Evolutionary conservation across 305 asterid species (phyloP).

Genomic region (Fraxinus dipetala): DNA sequence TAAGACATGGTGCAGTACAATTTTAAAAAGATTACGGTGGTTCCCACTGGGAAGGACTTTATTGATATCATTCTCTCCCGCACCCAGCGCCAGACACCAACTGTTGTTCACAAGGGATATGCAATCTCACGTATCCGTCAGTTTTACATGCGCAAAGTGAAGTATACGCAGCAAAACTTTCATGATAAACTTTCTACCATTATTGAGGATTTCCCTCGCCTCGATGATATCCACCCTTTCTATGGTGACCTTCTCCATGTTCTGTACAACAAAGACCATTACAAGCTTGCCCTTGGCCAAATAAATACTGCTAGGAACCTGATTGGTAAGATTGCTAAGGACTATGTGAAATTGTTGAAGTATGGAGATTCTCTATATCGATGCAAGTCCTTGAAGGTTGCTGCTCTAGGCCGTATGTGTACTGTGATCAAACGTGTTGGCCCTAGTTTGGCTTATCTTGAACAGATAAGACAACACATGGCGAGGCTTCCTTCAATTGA

Average conservation of each 20-base stretch:
- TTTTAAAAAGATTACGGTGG: slow-evolving; percentile 86
- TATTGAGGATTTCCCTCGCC: slow-evolving; percentile 89
- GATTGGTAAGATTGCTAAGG: slow-evolving; percentile 74
- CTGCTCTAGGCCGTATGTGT: slow-evolving; percentile 95
- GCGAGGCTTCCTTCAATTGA: slow-evolving; percentile 93
- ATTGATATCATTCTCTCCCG: slow-evolving; percentile 87
- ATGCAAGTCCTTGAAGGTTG: slow-evolving; percentile 84
- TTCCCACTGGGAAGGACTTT: slow-evolving; percentile 85
- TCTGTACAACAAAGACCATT: slow-evolving; percentile 89
- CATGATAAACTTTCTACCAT: slow-evolving; percentile 84
- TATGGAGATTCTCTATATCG: slow-evolving; percentile 88
- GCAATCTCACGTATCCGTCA: slow-evolving; percentile 86
- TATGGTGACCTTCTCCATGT: slow-evolving; percentile 92
- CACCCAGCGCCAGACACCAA: slow-evolving; percentile 90
- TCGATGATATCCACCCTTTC: slow-evolving; percentile 90
- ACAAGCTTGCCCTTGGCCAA: slow-evolving; percentile 95
- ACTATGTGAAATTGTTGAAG: slow-evolving; percentile 75
- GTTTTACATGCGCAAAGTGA: slow-evolving; percentile 96
- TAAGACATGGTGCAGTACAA: slow-evolving; percentile 86
- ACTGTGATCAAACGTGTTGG: slow-evolving; percentile 75
- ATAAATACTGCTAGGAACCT: slow-evolving; percentile 85
- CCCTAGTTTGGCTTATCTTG: slow-evolving; percentile 94
- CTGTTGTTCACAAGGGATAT: slow-evolving; percentile 95
- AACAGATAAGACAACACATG: slow-evolving; percentile 97
- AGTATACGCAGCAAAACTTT: slow-evolving; percentile 74